Conservation (phyloP, 495 filamentous ascomycete species). For the Neurospora terricola region DNA sequence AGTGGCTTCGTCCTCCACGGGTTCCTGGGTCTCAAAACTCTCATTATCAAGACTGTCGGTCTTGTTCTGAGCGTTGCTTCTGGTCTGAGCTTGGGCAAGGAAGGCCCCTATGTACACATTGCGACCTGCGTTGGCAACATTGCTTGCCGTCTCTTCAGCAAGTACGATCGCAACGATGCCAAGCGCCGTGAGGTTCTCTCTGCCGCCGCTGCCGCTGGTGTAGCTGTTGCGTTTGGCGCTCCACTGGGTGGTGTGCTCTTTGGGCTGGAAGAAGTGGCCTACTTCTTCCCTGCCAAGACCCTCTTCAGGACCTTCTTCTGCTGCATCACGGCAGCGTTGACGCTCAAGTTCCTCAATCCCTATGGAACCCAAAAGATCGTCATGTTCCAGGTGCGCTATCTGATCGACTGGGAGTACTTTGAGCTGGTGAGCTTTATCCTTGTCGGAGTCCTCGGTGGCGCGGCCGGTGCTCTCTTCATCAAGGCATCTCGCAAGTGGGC, state of each 20-base stretch:
- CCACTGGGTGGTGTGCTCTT: slow-evolving; percentile 91
- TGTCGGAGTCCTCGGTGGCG: slow-evolving; percentile 76
- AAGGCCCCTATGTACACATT: slow-evolving; percentile 96
- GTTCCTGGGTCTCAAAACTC: slow-evolving; percentile 81
- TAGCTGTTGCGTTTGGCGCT: slow-evolving; percentile 90
- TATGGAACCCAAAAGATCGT: slow-evolving; percentile 96
- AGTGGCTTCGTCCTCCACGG: slow-evolving; percentile 97
- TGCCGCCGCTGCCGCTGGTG: slow-evolving; percentile 83
- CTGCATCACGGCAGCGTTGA: slow-evolving; percentile 84
- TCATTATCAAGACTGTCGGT: slow-evolving; percentile 75
- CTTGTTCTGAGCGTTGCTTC: slow-evolving; percentile 85
- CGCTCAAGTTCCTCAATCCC: slow-evolving; percentile 88
- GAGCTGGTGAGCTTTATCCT: slow-evolving; percentile 79
- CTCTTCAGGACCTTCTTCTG: slow-evolving; percentile 97
- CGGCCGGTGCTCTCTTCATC: slow-evolving; percentile 84
- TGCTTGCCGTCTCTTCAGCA: slow-evolving; percentile 79
- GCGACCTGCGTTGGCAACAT: slow-evolving; percentile 95
- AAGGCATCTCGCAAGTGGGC: slow-evolving; percentile 91
- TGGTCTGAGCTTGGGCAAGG: slow-evolving; percentile 87
- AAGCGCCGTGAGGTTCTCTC: slow-evolving; percentile 82
- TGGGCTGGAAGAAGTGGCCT: slow-evolving; percentile 87
- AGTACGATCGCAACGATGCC: slow-evolving; percentile 90
- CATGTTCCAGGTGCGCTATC: slow-evolving; percentile 85
- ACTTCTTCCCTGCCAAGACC: slow-evolving; percentile 98
- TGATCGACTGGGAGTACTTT: slow-evolving; percentile 90